These are phyloP conservation scores for Cyberlindnera petersonii DNA, from an alignment of 805 yeast genomes.

Conservation along the genomic window DNA sequence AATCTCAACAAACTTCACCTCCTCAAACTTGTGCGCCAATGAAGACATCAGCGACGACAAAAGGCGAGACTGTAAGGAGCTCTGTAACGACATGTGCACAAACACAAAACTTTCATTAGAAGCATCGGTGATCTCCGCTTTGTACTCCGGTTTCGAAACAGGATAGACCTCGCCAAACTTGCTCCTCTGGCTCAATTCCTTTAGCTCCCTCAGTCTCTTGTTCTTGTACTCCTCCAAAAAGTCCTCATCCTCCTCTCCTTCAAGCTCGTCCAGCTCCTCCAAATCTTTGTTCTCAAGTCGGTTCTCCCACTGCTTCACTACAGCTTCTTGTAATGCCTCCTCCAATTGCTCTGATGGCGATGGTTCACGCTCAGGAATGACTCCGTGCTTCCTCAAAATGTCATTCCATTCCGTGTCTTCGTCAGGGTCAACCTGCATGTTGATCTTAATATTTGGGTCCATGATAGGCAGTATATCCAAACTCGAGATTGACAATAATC, in stretches of 20 bases:
- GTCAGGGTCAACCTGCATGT: constrained; percentile 85
- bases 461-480: too few species aligned
- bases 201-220: constrained; percentile 73
- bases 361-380: constrained; percentile 87
- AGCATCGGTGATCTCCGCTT: constrained; percentile 78
- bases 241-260: constrained; percentile 92
- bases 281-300: constrained; percentile 72
- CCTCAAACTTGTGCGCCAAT: constrained; percentile 66
- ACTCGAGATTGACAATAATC: too few species aligned
- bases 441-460: constrained; percentile 51
- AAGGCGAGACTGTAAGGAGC: constrained; percentile 69
- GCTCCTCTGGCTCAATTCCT: constrained; percentile 49
- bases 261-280: constrained; percentile 81
- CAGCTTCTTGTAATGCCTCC: constrained; percentile 81
- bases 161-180: constrained; percentile 75
- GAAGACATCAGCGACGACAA: constrained; percentile 53
- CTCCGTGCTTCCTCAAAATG: constrained; percentile 82
- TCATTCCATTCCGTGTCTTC: constrained; percentile 99
- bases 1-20: constrained; percentile 88
- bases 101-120: constrained; percentile 64
- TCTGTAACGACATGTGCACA: constrained; percentile 69
- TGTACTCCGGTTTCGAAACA: constrained; percentile 84
- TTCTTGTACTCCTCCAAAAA: constrained; percentile 74
- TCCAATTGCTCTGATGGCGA: constrained; percentile 86
- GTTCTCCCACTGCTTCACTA: constrained; percentile 73